Percentiles rank a stretch among this genome's conserved stretches.
phyloP scores from a whole-genome alignment of 2,329 filamentous ascomycete genomes.

The Penicillium sp. region DNA sequence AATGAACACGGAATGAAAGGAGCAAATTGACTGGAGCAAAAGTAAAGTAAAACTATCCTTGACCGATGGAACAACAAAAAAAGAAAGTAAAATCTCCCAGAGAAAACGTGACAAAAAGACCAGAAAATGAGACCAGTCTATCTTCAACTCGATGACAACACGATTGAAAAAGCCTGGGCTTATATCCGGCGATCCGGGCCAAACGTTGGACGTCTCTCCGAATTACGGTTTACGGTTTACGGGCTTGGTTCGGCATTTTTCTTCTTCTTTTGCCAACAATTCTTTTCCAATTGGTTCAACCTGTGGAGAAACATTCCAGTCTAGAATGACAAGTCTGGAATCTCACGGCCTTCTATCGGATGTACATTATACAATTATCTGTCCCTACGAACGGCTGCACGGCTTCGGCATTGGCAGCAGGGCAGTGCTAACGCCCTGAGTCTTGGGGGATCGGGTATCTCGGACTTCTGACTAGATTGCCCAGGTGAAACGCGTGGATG shows the following conservation, averaged over 20 bases:
- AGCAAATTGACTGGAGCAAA: neutral
- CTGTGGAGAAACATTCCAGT: neutral
- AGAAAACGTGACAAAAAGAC: neutral
- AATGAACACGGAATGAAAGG: neutral
- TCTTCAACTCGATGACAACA: conserved; percentile 26
- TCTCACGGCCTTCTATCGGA: neutral
- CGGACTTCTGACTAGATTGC: neutral
- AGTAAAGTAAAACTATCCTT: neutral
- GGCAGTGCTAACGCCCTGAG: neutral
- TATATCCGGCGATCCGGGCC: conserved; percentile 25
- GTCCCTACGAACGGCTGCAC: neutral
- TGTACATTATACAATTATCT: too few species aligned
- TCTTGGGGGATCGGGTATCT: neutral
- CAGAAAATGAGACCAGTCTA: neutral
- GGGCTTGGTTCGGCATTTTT: conserved; percentile 6
- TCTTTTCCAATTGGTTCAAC: neutral
- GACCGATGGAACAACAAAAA: too few species aligned
- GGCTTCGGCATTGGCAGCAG: neutral
- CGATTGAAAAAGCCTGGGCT: conserved; percentile 14
- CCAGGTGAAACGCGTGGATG: neutral
- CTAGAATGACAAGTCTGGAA: neutral
- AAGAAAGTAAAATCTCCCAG: neutral
- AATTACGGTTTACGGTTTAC: neutral
- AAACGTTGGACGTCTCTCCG: neutral
- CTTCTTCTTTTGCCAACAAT: neutral